Percentiles rank a stretch among this genome's conserved stretches.
Evolutionary conservation across 2,329 filamentous ascomycete species (phyloP).

Genomic region (Xylariaceae sp.): DNA sequence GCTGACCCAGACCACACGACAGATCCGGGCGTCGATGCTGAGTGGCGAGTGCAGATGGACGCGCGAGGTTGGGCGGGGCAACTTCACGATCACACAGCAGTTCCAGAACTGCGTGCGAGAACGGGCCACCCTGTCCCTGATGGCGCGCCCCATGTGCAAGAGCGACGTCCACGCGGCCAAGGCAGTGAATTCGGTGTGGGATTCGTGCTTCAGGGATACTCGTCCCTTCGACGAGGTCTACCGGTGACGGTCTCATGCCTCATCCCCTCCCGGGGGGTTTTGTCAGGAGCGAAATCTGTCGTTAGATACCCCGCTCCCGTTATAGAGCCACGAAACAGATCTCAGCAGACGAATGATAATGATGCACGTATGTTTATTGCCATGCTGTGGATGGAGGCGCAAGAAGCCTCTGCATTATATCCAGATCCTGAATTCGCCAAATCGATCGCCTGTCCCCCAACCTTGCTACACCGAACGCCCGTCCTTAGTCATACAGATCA

Average conservation of each 20-base stretch:
- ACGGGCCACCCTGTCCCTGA: slow-evolving; percentile 72
- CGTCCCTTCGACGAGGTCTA: slow-evolving; percentile 97
- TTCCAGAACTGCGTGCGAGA: slow-evolving; percentile 86
- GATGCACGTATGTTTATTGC: no score
- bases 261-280: no score
- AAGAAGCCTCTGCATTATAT: slow-evolving; percentile 18
- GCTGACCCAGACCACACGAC: slow-evolving; percentile 8
- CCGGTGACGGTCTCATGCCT: no score
- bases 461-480: no score
- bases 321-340: no score
- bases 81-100: slow-evolving; percentile 86
- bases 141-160: slow-evolving; percentile 69
- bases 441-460: no score
- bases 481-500: no score
- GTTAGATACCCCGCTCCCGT: no score
- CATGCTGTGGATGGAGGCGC: no score
- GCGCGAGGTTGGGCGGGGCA: slow-evolving; percentile 73
- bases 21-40: slow-evolving; percentile 89
- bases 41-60: slow-evolving; percentile 91
- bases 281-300: no score
- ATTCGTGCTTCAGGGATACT: slow-evolving; percentile 91
- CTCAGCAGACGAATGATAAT: no score
- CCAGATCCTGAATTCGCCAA: no score
- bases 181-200: slow-evolving; percentile 97
- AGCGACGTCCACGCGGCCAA: slow-evolving; percentile 80